Evolutionary conservation across 148 eudicot genomes (phyloP), one percentile per base, ranked within the genome.

Genomic region (Nepenthes gracilis): DNA sequence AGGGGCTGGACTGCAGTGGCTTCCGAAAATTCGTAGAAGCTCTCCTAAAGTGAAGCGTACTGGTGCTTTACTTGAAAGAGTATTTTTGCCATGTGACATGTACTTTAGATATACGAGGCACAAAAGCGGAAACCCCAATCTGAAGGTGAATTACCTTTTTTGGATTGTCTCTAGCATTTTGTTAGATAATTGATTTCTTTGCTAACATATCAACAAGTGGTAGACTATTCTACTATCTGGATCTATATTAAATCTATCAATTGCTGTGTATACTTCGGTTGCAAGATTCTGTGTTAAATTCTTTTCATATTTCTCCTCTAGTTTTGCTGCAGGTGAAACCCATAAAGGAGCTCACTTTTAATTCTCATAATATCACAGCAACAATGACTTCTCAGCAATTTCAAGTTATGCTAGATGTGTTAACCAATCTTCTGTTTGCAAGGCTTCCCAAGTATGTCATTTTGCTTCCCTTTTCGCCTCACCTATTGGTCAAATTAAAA

Each of bases 1-100:
- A 64, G 99, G 99, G 51, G 99, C 99, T 70, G 99, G 99, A 74
- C 62, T 93, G 65, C 99, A 93, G 73, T 93, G 99, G 99, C 91
- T 93, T 63, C 99, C 99, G 36, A 93, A 85, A 80, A 93, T 93
- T 62, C 89, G 83, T 48, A 80, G 89, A 77, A 86, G 78, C 79
- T 93, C 99, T 52, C 99, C 95, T 9, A 93, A 86, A 77, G 92
- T 89, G 62, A 88, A 93, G 77, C 99, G 99, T 59, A 93, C 99
- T 45, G 99, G 99, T 69, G 99, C 99, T 64, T 80, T 93, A 69
- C 89, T 93, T 75, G 99, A 93, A 81, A 80, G 96, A 68, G 99
- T 93, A 33, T 93, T 93, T 70, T 84, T 83, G 92, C 99, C 99
- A 35, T 93, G 99, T 75, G 95, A 93, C 76, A 93, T 93, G 99